Conservation (phyloP, 208 protist species). For the Crithidia sp. region DNA sequence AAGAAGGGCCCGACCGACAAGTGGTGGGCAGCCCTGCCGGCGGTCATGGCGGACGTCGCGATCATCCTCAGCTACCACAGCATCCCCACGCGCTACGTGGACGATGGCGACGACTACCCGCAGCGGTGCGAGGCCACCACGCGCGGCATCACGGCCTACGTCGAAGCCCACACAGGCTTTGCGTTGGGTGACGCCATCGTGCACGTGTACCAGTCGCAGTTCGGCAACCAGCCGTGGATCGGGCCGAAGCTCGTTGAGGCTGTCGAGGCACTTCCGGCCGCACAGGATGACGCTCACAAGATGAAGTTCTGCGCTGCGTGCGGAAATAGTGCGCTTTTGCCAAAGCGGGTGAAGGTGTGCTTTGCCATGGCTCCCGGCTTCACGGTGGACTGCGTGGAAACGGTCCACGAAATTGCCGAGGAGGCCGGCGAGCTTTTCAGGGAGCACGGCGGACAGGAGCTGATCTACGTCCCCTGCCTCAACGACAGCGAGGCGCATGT, state of each 20-base stretch:
- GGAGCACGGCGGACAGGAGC: slow-evolving; percentile 28
- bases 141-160: slow-evolving; percentile 2
- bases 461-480: slow-evolving; percentile 42
- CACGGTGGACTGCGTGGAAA: slow-evolving; percentile 57
- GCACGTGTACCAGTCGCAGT: slow-evolving; percentile 57
- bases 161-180: slow-evolving; percentile 15
- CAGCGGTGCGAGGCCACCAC: slow-evolving; percentile 39
- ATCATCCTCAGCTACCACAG: slow-evolving; percentile 60
- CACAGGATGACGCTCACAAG: background rate
- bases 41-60: slow-evolving; percentile 13
- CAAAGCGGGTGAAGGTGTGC: slow-evolving; percentile 21
- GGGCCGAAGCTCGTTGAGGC: slow-evolving; percentile 39
- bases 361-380: slow-evolving; percentile 45
- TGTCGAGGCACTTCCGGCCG: slow-evolving; percentile 21
- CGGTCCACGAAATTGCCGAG: slow-evolving; percentile 36
- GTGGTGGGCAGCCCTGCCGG: slow-evolving; percentile 5
- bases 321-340: slow-evolving; percentile 5
- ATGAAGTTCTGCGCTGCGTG: slow-evolving; percentile 18
- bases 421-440: slow-evolving; percentile 37
- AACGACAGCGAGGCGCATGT: slow-evolving; percentile 44
- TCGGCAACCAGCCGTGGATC: slow-evolving; percentile 56
- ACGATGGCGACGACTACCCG: slow-evolving; percentile 44
- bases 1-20: background rate
- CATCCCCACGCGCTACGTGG: slow-evolving; percentile 38
- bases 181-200: slow-evolving; percentile 22